Conservation (phyloP, 352 stramenopile genomes). For the Pythium graminicola region DNA sequence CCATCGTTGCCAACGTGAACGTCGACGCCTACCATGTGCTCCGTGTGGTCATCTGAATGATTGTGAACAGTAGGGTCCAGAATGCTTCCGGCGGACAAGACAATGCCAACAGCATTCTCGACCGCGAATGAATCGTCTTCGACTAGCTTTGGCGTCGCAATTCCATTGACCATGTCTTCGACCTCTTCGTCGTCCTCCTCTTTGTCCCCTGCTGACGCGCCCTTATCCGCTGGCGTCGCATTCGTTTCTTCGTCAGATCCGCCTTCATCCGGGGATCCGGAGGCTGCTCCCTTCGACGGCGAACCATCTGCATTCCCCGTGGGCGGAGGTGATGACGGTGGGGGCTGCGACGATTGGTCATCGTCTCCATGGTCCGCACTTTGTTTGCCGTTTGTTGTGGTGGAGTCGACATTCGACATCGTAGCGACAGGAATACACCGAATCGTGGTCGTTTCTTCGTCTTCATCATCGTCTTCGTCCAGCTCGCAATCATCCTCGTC, state of each 20-base stretch:
- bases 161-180: background rate
- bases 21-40: slow-evolving; percentile 3
- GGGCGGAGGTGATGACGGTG: background rate
- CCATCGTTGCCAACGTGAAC: background rate
- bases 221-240: background rate
- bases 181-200: background rate
- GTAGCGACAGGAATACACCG: background rate
- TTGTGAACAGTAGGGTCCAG: slow-evolving; percentile 6
- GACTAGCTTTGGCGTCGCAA: background rate
- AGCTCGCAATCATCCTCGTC: slow-evolving; percentile 4
- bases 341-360: background rate
- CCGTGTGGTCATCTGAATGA: background rate
- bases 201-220: background rate
- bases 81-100: slow-evolving; percentile 11
- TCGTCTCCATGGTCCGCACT: background rate
- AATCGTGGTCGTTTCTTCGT: background rate
- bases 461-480: background rate
- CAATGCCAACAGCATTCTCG: slow-evolving; percentile 6
- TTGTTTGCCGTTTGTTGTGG: background rate
- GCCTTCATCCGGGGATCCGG: background rate
- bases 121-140: background rate
- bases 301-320: too few species aligned
- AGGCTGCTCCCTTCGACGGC: background rate
- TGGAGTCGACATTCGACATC: background rate
- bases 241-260: background rate